A percentile compares a stretch with the other conserved stretches of the same genome.
Conservation (phyloP, 352 stramenopile species). For the Globisporangium splendens region DNA sequence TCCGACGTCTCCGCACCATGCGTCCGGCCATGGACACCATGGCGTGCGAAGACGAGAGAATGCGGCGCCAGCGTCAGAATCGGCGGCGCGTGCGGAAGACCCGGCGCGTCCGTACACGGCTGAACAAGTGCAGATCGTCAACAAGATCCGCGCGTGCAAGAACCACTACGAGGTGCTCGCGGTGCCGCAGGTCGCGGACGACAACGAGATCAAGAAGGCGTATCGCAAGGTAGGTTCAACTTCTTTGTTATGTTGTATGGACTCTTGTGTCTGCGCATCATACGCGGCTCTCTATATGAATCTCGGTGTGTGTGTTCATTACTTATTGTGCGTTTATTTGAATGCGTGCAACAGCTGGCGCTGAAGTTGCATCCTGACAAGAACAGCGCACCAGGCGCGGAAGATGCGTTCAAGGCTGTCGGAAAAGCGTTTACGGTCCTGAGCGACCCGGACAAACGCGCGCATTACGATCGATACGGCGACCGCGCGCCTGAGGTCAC, state of each 20-base stretch:
- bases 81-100: constrained; percentile 25
- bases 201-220: constrained; percentile 89
- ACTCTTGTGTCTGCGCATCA: background rate
- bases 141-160: constrained; percentile 85
- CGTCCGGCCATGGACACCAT: background rate
- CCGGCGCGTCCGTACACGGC: constrained; percentile 62
- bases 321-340: constrained; percentile 13
- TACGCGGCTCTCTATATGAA: too few species aligned
- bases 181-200: constrained; percentile 64
- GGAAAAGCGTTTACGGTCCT: constrained; percentile 93
- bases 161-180: constrained; percentile 88
- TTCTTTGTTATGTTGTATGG: background rate
- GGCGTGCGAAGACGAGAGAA: constrained; percentile 2
- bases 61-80: background rate
- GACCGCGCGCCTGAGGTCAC: constrained; percentile 47
- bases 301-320: background rate
- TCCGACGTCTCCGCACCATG: constrained; percentile 14
- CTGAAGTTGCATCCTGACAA: constrained; percentile 91
- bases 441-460: constrained; percentile 86
- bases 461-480: constrained; percentile 83
- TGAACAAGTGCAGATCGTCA: constrained; percentile 82
- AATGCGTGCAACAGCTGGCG: constrained; percentile 49
- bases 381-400: constrained; percentile 95
- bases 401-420: constrained; percentile 97
- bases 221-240: constrained; percentile 77